Conservation (phyloP, 202 grass and related monocot species). For the Alloteropsis angusta region DNA sequence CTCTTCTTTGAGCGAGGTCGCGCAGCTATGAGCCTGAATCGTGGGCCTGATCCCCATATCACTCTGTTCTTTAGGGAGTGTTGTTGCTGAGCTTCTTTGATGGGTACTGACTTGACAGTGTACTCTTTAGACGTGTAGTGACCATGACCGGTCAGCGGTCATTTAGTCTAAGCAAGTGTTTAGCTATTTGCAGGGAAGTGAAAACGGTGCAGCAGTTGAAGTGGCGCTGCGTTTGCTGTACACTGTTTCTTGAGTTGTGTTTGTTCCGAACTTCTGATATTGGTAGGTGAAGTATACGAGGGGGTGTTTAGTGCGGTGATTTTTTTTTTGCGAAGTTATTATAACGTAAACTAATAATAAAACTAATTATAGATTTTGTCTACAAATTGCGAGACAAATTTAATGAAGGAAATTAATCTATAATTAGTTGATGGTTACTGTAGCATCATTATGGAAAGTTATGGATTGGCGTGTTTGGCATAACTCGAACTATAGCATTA, state of each 20-base stretch:
- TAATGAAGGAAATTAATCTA: no score
- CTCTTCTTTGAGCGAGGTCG: constrained; percentile 33
- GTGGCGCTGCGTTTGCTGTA: neutral
- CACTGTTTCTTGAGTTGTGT: neutral
- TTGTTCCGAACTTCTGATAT: neutral
- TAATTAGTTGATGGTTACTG: no score
- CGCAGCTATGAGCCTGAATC: constrained; percentile 45
- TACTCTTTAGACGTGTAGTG: neutral
- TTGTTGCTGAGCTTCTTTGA: neutral
- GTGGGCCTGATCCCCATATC: neutral
- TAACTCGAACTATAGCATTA: no score
- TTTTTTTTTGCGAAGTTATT: no score
- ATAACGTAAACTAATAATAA: no score
- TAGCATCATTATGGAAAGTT: no score
- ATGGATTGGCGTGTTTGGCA: no score
- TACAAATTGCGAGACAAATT: no score
- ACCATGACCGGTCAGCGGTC: neutral
- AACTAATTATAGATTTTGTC: no score
- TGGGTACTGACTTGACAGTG: neutral
- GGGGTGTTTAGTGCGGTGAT: no score
- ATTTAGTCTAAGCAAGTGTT: neutral
- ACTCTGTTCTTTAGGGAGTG: neutral
- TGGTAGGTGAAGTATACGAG: no score
- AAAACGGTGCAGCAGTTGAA: neutral
- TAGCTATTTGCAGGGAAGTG: neutral